These are phyloP conservation scores for Vickermania ingenoplastis DNA, from an alignment of 208 protist genomes.

Conservation along the genomic window DNA sequence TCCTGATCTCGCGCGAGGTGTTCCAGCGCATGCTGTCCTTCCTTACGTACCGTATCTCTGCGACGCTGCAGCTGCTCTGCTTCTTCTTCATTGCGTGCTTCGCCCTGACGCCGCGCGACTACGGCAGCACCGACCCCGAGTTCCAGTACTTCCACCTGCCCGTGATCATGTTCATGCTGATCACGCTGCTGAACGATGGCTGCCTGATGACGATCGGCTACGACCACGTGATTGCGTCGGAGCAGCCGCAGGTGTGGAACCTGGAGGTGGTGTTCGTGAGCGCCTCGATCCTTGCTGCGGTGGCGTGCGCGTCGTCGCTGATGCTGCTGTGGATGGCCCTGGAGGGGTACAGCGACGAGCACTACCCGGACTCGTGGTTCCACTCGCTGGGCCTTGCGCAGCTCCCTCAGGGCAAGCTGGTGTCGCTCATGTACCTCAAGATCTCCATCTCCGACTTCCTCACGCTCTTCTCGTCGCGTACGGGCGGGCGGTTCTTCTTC, in stretches of 20 bases:
- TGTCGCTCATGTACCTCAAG: conserved; percentile 84
- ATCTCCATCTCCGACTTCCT: conserved; percentile 87
- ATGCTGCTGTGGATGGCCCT: conserved; percentile 51
- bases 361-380: conserved; percentile 55
- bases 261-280: conserved; percentile 49
- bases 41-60: no score
- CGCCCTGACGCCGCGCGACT: conserved; percentile 53
- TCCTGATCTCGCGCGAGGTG: conserved; percentile 88
- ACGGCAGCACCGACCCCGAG: conserved; percentile 41
- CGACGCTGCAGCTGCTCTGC: conserved; percentile 71
- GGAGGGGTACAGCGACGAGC: conserved; percentile 28
- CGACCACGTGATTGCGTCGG: conserved; percentile 44
- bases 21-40: conserved; percentile 93
- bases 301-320: conserved; percentile 64
- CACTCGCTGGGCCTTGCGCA: conserved; percentile 42
- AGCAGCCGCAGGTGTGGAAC: conserved; percentile 60
- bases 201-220: conserved; percentile 73
- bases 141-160: conserved; percentile 82
- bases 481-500: conserved; percentile 68
- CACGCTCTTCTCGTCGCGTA: conserved; percentile 85
- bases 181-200: conserved; percentile 81
- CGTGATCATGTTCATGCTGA: conserved; percentile 88
- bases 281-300: conserved; percentile 37
- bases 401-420: conserved; percentile 62
- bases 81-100: conserved; percentile 85